Evolutionary conservation across 768 basidiomycete genomes (phyloP), one percentile per base, ranked within the genome.

Genomic region (Cystobasidium onofrii): DNA sequence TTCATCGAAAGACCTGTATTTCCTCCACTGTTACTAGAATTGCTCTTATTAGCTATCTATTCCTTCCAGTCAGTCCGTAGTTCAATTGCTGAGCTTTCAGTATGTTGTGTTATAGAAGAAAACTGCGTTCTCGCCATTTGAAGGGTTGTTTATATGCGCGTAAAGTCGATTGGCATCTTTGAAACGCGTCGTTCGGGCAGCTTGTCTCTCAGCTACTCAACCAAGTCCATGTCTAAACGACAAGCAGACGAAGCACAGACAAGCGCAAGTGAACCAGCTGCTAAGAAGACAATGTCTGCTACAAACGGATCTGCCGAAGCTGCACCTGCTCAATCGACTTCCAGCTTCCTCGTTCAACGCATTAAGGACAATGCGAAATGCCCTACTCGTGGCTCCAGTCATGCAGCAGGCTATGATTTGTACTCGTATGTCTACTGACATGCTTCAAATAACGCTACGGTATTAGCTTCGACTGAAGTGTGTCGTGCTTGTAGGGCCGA

Each of bases 321-420:
- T 23, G 29, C 41, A 18, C 65, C 65, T 43, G 34, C 39, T 12
- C 69, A 71, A 31, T 34, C 54, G 13, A 71, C 72, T 0, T 64
- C 75, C 17, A 54, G 73, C 55, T 86, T 97, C 23, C 86, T 92
- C 67, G 86, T 99, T 80, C 96, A 96, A 80, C 86, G 87, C 39
- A 87, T 90, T 43, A 92, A 90, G 1, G 86, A 87, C 20, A 90
- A 88, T 78, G 96, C 91, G 29, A 89, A 81, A 75, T 80, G 92
- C 25, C 96, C 96, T 1, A 92, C 90, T 12, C 86, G 92, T 63
- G 95, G 96, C 0, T 92, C 90, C 1, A 81, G 87, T 1, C 83
- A 92, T 62, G 86, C 95, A 1, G 96, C 96, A 0, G 96, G 96
- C 4, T 96, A 98, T 79, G 96, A 99, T 81, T 84, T 99, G 43